Evolutionary conservation across 768 basidiomycete species (phyloP), one percentile per base, ranked within the genome.

Genomic region (Lactifluus hygrophoroides): DNA sequence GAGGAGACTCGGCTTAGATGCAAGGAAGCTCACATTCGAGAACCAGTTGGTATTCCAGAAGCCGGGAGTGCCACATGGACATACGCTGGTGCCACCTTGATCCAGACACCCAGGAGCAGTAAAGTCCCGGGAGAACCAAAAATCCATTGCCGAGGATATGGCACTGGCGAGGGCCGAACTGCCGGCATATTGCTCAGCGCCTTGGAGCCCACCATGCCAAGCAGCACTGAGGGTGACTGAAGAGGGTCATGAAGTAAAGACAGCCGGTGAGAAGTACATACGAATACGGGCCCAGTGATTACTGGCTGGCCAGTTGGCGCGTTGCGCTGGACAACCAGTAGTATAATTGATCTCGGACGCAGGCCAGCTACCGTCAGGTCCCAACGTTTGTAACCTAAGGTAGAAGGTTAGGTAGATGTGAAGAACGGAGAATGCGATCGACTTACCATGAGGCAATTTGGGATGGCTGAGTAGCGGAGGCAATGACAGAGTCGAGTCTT

Each of bases 281-380:
- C 69, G 57, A 19, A 69, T 49, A 21, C 70, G 60, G 25, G 37
- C 17, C 68, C 69, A 70, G 30, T 71, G 70, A 14, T 53, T 32
- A 44, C 65, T 59, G 2, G 71, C 71, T 6, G 72, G 72, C 72
- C 72, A 73, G 60, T 73, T 73, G 11, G 72, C 69, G 44, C 72
- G 65, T 58, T 65, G 69, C 25, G 72, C 72, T 21, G 57, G 21
- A 50, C 72, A 73, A 19, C 72, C 72, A 3, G 67, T n/a, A 0
- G 64, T 55, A 51, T 73, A 73, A 54, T 72, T 54, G 16, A 73
- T 66, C 55, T 64, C 65, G 2, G 63, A 58, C 4, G 50, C 40
- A 23, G 60, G 65, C 66, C 65, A 67, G 30, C 60, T 52, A 17
- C 66, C 66, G 47, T 62, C 46, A 25, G 63, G 46, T 11, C 54